Percentiles rank a stretch among this genome's conserved stretches.
These are phyloP conservation scores for Echinosophora koreensis DNA, from an alignment of 306 rosid species.

Conservation along the genomic window DNA sequence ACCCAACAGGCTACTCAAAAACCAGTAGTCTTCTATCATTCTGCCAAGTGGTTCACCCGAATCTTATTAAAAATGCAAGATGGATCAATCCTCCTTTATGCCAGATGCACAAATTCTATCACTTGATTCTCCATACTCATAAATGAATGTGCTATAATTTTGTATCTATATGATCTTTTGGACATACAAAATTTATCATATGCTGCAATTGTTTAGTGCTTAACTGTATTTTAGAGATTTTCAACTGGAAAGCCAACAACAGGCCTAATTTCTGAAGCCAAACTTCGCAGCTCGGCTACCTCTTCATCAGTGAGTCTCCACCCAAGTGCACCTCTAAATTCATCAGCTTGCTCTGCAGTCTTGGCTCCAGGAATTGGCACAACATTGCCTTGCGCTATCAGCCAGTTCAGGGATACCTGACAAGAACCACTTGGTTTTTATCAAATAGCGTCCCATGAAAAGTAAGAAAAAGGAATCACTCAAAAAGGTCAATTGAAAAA, in stretches of 20 bases:
- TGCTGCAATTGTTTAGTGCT: conserved; percentile 24
- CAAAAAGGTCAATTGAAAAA: not conserved
- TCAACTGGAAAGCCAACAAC: conserved; percentile 87
- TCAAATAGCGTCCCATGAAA: conserved; percentile 19
- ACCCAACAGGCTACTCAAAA: too few species aligned
- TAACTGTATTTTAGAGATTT: conserved; percentile 55
- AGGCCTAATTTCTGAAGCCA: conserved; percentile 74
- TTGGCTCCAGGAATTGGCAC: conserved; percentile 98
- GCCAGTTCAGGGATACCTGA: conserved; percentile 89
- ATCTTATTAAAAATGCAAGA: too few species aligned
- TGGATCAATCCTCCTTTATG: too few species aligned
- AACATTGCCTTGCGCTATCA: conserved; percentile 81
- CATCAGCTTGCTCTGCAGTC: conserved; percentile 81
- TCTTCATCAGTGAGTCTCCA: conserved; percentile 83
- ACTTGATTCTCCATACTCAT: too few species aligned
- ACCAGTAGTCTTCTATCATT: too few species aligned
- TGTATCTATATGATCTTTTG: too few species aligned
- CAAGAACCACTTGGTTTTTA: conserved; percentile 18
- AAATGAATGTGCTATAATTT: too few species aligned
- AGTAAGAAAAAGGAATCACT: not conserved
- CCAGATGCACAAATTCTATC: too few species aligned
- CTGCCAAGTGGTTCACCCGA: too few species aligned
- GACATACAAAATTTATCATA: too few species aligned
- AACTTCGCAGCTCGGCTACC: conserved; percentile 66
- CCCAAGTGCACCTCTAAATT: conserved; percentile 84